A percentile compares a stretch with the other conserved stretches of the same genome.
These are phyloP conservation scores for Dispira simplex DNA, from an alignment of 192 early-diverging fungal genomes.

Conservation along the genomic window DNA sequence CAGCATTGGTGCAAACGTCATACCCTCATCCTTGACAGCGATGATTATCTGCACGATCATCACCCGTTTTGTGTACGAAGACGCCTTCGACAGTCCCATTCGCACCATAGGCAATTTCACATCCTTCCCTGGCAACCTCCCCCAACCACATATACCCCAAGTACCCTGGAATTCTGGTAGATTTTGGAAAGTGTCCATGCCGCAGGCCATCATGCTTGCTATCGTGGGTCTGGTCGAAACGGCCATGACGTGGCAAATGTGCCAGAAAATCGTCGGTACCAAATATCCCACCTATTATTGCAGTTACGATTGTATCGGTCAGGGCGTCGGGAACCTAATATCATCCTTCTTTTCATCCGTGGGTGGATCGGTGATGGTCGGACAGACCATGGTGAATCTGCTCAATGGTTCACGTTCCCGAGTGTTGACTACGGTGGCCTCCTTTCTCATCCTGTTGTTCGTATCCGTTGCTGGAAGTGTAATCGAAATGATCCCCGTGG, in stretches of 20 bases:
- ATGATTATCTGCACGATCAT: not conserved
- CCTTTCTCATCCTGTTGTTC: not conserved
- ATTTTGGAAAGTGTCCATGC: not conserved
- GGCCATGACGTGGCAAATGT: not conserved
- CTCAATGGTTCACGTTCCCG: not conserved
- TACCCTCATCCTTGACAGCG: not conserved
- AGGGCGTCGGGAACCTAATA: not conserved
- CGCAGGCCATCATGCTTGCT: not conserved
- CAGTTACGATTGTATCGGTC: not conserved
- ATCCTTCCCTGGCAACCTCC: not conserved
- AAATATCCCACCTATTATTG: not conserved
- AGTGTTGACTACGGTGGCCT: not conserved
- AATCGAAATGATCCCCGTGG: not conserved
- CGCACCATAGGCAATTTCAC: not conserved
- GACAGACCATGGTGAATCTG: not conserved
- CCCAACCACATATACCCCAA: constrained; percentile 1
- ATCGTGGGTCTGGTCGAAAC: not conserved
- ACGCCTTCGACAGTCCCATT: not conserved
- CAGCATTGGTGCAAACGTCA: not conserved
- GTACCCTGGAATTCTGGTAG: not conserved
- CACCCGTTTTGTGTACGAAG: not conserved
- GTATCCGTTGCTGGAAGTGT: not conserved
- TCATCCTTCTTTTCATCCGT: not conserved
- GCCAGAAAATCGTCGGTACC: not conserved
- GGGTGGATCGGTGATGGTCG: not conserved